These are phyloP conservation scores for Sarcocystis neurona DNA, from an alignment of 169 alveolate genomes.

Conservation along the genomic window DNA sequence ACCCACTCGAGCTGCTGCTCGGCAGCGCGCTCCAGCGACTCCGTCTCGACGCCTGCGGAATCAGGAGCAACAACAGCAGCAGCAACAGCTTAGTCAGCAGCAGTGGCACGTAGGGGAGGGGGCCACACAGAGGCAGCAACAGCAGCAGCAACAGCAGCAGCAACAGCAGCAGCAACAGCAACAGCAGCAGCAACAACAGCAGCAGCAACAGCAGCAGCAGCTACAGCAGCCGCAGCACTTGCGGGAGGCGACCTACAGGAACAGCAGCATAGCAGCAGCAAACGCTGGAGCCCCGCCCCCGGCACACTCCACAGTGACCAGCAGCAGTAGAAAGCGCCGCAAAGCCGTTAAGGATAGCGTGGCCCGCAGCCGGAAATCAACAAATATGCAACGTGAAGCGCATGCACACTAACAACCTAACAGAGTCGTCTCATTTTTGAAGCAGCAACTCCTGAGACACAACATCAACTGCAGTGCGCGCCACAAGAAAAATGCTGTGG, in stretches of 20 bases:
- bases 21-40: conserved; percentile 27
- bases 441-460: too few species aligned
- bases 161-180: conserved; percentile 26
- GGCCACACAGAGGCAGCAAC: neutral
- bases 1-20: conserved; percentile 1
- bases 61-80: conserved; percentile 24
- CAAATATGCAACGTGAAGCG: neutral
- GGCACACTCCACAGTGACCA: neutral
- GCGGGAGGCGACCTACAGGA: neutral
- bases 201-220: too few species aligned
- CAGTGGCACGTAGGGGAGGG: neutral
- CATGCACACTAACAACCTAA: neutral
- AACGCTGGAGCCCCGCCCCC: neutral
- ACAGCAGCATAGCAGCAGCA: neutral
- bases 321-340: neutral
- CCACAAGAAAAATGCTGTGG: too few species aligned
- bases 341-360: neutral
- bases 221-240: too few species aligned
- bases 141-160: conserved; percentile 28
- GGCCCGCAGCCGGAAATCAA: neutral
- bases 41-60: conserved; percentile 31
- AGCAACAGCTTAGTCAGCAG: neutral
- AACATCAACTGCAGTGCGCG: too few species aligned
- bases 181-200: neutral
- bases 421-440: too few species aligned